Evolutionary conservation across 768 basidiomycete species (phyloP), one percentile per base, ranked within the genome.

Genomic region (Ephemerocybe angulata): DNA sequence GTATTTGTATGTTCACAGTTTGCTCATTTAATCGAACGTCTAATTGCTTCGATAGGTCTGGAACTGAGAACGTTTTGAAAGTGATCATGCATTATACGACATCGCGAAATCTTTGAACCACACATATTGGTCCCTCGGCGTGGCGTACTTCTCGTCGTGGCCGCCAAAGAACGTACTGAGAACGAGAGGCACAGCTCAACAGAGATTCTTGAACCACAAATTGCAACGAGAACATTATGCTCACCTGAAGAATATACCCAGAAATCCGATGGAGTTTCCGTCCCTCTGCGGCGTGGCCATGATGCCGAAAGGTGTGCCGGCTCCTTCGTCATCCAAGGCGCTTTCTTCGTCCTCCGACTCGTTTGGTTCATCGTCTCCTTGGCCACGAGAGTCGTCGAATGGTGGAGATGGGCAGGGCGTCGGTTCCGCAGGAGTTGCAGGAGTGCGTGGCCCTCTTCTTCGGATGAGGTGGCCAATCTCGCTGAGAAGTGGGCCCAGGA

Each of bases 231-330:
- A 40, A 28, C 50, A 29, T 38, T 27, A 19, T 15, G 47, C 65
- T n/a, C 64, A 86, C 88, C 88, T 90, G 72, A 93, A 93, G 70
- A 93, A 93, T 21, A 92, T 69, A 0, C 83, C 81, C 3, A 67
- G 54, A 41, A 83, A 79, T 17, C 73, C 76, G 1, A 78, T 70
- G 2, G 53, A 41, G 4, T 55, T 31, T 1, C 41, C 51, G 35
- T 47, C 22, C 35, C 44, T 19, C 21, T 54, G 46, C 17, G 50
- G 37, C 12, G 30, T 38, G 47, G 42, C 35, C 38, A 27, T 27
- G 2, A 49, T 28, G 3, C 28, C 27, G 28, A 49, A 30, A 10
- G 47, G 19, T 6, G 7, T 13, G 33, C 28, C 44, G 10, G 44
- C 12, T 15, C 19, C 44, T 25, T 8, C 12, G 7, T 47, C 44